Evolutionary conservation across 345 rosid species (phyloP), one percentile per base, ranked within the genome.

Genomic region (Dovyalis caffra): DNA sequence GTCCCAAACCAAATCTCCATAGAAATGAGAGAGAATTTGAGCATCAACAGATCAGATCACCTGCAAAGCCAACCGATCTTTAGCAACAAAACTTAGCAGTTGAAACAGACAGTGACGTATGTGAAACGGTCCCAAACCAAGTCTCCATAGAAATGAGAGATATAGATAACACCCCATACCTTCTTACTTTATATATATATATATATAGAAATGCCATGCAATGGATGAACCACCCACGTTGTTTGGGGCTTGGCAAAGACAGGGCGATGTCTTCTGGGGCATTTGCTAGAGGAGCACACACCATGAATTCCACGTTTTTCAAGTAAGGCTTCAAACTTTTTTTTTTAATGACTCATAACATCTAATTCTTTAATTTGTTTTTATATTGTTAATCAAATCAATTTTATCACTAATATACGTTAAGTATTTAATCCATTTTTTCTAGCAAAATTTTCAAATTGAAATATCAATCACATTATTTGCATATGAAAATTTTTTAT

Each of bases 281-380:
- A 63, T 76, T 73, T 63, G 45, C 83, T 23, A 78, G 86, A 80
- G 86, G 85, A 45, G 74, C 84, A 63, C 83, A 78, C 35, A 58
- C 81, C 74, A 57, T 81, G 66, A 81, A 78, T 61, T 79, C 85
- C 76, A 71, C 71, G 33, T 73, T 84, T 69, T 49, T 75, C 83
- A 86, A 80, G 89, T 78, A 80, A 74, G 71, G n/a, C 16, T 25
- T 28, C 31, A 14, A 18, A 0, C 6, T 57, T 5, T 20, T 3
- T 0, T 16, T 15, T 45, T 76, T 25, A 31, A 26, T 2, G 9
- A 26, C 12, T 62, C 29, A 0, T 11, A 62, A 4, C 34, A 1
- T 26, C 11, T 28, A 2, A 2, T 26, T 1, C 34, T 7, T 26
- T 61, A 6, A 53, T 7, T 53, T 53, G n/a, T 45, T 45, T 45